Percentiles rank a stretch among this genome's conserved stretches.
Evolutionary conservation across 371 early-diverging fungal genomes (phyloP).

Genomic region (Rhizopus stolonifer): DNA sequence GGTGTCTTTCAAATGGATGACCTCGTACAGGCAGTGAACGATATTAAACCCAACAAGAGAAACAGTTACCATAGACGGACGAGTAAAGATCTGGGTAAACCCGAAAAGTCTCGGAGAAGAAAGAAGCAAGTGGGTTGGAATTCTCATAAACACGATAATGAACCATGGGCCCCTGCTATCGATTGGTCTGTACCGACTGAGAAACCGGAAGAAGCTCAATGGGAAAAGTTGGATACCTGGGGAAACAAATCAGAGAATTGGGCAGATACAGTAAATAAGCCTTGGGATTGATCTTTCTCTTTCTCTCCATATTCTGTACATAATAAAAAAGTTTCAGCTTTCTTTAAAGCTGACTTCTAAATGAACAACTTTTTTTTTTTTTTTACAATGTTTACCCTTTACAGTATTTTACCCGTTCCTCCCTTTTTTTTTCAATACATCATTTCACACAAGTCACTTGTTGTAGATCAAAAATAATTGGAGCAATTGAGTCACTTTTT

Average conservation of each 20-base stretch:
- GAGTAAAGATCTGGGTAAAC: conserved; percentile 12
- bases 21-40: not conserved
- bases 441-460: too few relatives aligned
- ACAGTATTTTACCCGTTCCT: too few relatives aligned
- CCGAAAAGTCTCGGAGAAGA: conserved; percentile 7
- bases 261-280: conserved; percentile 23
- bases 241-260: conserved; percentile 16
- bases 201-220: conserved; percentile 4
- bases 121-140: conserved; percentile 31
- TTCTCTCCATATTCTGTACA: too few relatives aligned
- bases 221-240: conserved; percentile 12
- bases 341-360: too few relatives aligned
- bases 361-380: too few relatives aligned
- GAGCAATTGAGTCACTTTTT: too few relatives aligned
- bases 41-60: not conserved
- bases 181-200: conserved; percentile 23
- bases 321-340: too few relatives aligned
- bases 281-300: conserved; percentile 15
- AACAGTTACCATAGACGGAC: conserved; percentile 3
- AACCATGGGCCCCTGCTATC: conserved; percentile 24
- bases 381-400: too few relatives aligned
- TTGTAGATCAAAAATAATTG: too few relatives aligned
- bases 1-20: conserved; percentile 9
- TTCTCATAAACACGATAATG: conserved; percentile 28
- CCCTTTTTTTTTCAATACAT: too few relatives aligned